These are phyloP conservation scores for Diaporthe ilicicola DNA, from an alignment of 2,329 filamentous ascomycete genomes.

Conservation along the genomic window DNA sequence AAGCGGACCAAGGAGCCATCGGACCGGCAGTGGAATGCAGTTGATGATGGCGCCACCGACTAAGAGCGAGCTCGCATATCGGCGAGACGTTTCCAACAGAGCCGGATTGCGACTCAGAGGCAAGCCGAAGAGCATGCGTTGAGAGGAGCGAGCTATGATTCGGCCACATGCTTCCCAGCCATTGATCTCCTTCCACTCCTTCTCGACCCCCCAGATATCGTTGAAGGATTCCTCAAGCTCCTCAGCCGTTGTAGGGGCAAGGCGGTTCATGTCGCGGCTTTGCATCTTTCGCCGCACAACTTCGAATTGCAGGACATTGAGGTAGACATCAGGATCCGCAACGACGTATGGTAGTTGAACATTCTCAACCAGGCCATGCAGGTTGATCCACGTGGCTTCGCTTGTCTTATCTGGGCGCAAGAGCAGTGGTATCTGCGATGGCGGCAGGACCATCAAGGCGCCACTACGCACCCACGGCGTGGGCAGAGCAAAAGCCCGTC, in stretches of 20 bases:
- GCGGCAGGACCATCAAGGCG: neutral
- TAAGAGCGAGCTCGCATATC: neutral
- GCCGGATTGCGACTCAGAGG: neutral
- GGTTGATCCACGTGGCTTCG: neutral
- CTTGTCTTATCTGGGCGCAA: neutral
- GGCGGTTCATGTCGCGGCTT: neutral
- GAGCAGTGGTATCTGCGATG: neutral
- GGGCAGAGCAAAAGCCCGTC: neutral
- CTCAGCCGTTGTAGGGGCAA: neutral
- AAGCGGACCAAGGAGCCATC: neutral
- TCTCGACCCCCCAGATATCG: neutral
- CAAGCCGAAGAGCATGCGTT: neutral
- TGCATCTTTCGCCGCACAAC: constrained; percentile 14
- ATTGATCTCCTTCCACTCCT: neutral
- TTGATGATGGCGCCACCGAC: neutral
- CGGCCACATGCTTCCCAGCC: neutral
- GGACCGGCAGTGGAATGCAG: neutral
- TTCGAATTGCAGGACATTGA: constrained; percentile 28
- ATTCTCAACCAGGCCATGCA: neutral
- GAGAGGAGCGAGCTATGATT: neutral
- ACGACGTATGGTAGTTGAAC: neutral
- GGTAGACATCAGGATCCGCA: neutral
- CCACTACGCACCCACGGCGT: neutral
- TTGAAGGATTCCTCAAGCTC: neutral
- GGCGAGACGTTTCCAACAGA: neutral